Evolutionary conservation across 2,329 filamentous ascomycete genomes (phyloP), one percentile per base, ranked within the genome.

Genomic region (Orbilia brochopaga): DNA sequence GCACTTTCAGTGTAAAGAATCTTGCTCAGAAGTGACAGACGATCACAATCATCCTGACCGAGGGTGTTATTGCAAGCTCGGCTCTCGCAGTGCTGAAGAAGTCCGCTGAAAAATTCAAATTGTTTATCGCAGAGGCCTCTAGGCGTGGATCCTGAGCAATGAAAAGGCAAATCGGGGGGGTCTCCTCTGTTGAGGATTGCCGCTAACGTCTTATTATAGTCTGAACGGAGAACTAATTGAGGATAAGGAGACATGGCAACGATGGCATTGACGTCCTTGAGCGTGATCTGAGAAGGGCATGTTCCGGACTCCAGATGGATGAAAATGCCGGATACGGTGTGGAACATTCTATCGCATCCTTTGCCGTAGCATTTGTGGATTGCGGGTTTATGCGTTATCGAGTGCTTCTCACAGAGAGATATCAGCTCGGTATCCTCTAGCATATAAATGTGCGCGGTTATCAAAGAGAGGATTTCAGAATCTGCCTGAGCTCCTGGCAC

Each of bases 51-150:
- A 0, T 7, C 3, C 11, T 56, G 4, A 17, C 52, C 30, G 11
- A 55, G 37, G 2, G 2, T 6, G 10, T 32, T 15, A 11, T 6
- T 21, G 42, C 53, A 56, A 15, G 30, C 53, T 23, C 42, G 15
- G 10, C 53, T 56, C 11, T 56, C 53, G 32, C 32, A 42, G 24
- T 56, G 53, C 13, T 44, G 53, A 32, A 56, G 32, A 5, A 56
- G n/a, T 15, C 8, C 37, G 24, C 53, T 56, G 15, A 56, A 44
- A 2, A 6, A 8, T 7, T 44, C 23, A 21, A 56, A 56, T 5
- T 2, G 24, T 17, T 56, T 17, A 2, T 4, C 7, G 17, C 53
- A 56, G 13, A 7, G 27, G n/a, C 4, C 32, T 17, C 53, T 19
- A 44, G 24, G 13, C 11, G 5, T 13, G 11, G 37, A 6, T 5